Percentiles rank a stretch among this genome's conserved stretches.
phyloP scores from a whole-genome alignment of 352 stramenopile species.

The Phytopythium boreale region DNA sequence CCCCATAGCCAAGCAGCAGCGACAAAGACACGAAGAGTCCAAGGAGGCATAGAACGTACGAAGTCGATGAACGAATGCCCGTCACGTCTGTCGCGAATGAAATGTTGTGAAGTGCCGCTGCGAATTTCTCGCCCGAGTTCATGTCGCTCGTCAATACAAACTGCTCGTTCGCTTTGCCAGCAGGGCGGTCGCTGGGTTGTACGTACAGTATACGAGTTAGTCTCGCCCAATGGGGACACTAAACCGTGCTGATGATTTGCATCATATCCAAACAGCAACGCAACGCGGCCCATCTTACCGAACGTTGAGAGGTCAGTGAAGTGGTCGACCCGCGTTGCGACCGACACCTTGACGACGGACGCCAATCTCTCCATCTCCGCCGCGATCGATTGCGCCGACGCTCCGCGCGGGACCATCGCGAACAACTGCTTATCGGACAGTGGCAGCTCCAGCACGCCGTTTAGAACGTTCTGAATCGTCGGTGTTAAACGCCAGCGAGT shows the following conservation, averaged over 20 bases:
- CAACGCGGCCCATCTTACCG: conserved; percentile 3
- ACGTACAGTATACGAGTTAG: too few species aligned
- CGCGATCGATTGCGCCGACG: conserved; percentile 8
- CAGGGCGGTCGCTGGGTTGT: too few species aligned
- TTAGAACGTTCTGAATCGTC: conserved; percentile 5
- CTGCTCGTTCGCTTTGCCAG: conserved; percentile 11
- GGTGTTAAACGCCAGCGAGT: background rate
- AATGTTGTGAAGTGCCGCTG: conserved; percentile 18
- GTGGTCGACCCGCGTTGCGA: conserved; percentile 8
- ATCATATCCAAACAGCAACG: conserved; percentile 8
- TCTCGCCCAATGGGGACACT: too few species aligned
- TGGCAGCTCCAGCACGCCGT: conserved; percentile 1
- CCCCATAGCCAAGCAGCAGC: background rate
- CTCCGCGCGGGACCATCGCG: conserved; percentile 7
- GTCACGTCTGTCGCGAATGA: conserved; percentile 15
- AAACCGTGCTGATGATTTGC: background rate
- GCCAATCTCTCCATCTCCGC: conserved; percentile 11
- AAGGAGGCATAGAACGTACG: background rate
- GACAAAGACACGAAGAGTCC: too few species aligned
- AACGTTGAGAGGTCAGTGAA: conserved; percentile 8
- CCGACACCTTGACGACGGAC: background rate
- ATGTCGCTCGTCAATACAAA: conserved; percentile 8
- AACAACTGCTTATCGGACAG: conserved; percentile 12
- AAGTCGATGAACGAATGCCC: conserved; percentile 9
- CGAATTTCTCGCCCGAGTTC: conserved; percentile 12